Percentiles rank a stretch among this genome's conserved stretches.
phyloP scores from a whole-genome alignment of 2,329 filamentous ascomycete genomes.

The Akanthomyces dipterigenus region DNA sequence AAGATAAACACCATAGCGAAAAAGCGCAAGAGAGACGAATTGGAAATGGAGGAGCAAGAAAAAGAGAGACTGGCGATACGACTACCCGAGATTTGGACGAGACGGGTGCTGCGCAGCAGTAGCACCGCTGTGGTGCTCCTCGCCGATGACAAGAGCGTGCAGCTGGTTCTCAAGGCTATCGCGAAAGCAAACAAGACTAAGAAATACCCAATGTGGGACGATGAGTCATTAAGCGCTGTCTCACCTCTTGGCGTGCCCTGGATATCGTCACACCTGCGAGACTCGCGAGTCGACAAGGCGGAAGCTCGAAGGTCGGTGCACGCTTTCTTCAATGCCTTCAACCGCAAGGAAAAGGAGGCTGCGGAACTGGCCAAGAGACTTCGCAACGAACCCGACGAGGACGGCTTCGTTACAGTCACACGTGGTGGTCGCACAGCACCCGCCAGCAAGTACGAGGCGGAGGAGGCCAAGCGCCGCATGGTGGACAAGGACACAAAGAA shows the following conservation, averaged over 20 bases:
- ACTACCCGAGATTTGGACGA: slow-evolving; percentile 68
- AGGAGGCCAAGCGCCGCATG: slow-evolving; percentile 52
- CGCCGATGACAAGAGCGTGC: slow-evolving; percentile 73
- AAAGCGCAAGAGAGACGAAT: slow-evolving; percentile 36
- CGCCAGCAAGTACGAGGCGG: slow-evolving; percentile 64
- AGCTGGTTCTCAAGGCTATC: slow-evolving; percentile 69
- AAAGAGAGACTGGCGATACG: slow-evolving; percentile 51
- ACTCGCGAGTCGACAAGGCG: slow-evolving; percentile 62
- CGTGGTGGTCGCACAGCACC: slow-evolving; percentile 69
- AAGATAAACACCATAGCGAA: slow-evolving; percentile 30
- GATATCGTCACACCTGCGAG: slow-evolving; percentile 59
- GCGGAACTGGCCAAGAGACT: slow-evolving; percentile 55
- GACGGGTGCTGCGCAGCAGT: slow-evolving; percentile 64
- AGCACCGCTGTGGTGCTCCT: slow-evolving; percentile 75
- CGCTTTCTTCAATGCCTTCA: slow-evolving; percentile 80
- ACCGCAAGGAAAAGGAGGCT: slow-evolving; percentile 59
- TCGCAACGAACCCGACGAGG: slow-evolving; percentile 79
- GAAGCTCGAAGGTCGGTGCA: slow-evolving; percentile 70
- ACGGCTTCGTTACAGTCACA: slow-evolving; percentile 90
- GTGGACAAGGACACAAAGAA: slow-evolving; percentile 57
- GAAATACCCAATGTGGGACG: slow-evolving; percentile 62
- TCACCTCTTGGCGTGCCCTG: slow-evolving; percentile 50
- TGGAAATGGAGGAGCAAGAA: slow-evolving; percentile 49
- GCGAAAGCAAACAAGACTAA: slow-evolving; percentile 54
- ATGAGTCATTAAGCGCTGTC: slow-evolving; percentile 48